Percentiles rank a stretch among this genome's conserved stretches.
Conservation (phyloP, 1,284 basidiomycete genomes). For the Erythrobasidium hasegawianum region DNA sequence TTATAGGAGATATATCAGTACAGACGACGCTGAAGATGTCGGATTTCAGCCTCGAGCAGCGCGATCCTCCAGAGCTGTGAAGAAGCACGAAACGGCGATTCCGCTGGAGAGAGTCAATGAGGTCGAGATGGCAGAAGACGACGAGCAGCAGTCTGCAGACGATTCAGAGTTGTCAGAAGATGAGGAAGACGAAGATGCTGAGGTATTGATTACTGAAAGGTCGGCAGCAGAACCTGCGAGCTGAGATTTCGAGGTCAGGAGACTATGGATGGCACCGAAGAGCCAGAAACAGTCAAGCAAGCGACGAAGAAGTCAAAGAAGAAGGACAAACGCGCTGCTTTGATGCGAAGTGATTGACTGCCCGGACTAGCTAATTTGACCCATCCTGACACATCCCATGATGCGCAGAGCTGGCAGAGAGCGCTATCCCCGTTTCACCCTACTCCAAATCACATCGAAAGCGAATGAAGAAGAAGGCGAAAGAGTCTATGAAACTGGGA, state of each 20-base stretch:
- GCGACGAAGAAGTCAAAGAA: conserved; percentile 29
- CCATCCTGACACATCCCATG: conserved; percentile 12
- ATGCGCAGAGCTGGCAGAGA: conserved; percentile 52
- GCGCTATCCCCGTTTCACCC: conserved; percentile 57
- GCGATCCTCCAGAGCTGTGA: conserved; percentile 4
- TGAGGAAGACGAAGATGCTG: conserved; percentile 7
- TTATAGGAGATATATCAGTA: not conserved
- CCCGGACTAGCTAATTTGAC: not conserved
- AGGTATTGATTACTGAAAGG: too few relatives aligned
- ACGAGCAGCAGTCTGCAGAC: not conserved
- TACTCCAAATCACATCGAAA: conserved; percentile 72
- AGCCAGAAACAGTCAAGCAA: not conserved
- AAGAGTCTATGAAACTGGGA: conserved; percentile 59
- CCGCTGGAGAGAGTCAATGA: conserved; percentile 18
- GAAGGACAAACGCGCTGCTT: conserved; percentile 32
- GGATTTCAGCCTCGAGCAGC: conserved; percentile 16
- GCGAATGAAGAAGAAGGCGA: conserved; percentile 65
- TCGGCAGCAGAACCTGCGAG: not conserved
- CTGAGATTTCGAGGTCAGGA: conserved; percentile 2
- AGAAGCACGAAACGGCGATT: conserved; percentile 23
- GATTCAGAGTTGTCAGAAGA: conserved; percentile 9
- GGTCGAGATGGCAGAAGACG: conserved; percentile 22
- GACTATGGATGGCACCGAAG: not conserved
- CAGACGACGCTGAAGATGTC: not conserved
- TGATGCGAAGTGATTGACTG: conserved; percentile 31